Conservation (phyloP, 441 rosid species). For the Lepidium campestre region DNA sequence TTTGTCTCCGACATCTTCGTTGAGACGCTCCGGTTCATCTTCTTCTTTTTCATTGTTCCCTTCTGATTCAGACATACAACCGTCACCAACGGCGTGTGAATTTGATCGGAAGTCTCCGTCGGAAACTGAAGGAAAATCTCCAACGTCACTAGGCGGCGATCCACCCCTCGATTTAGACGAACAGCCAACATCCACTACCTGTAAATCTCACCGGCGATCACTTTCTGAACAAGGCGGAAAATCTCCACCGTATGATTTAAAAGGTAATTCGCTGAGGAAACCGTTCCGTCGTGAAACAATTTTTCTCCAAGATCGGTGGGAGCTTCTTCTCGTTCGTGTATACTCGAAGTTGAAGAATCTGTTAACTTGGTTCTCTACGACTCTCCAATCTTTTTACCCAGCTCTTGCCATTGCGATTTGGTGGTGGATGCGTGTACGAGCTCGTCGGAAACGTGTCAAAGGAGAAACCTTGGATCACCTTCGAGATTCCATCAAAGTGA, state of each 20-base stretch:
- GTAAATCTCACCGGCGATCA: background rate
- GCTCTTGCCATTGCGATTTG: slow-evolving; percentile 32
- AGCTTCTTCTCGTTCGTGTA: slow-evolving; percentile 31
- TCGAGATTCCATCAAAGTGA: slow-evolving; percentile 43
- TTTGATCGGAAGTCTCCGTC: background rate
- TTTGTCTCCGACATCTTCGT: slow-evolving; percentile 11
- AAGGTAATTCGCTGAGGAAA: background rate
- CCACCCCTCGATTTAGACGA: background rate
- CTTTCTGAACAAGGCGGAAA: background rate
- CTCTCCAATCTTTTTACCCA: slow-evolving; percentile 28
- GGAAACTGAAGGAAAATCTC: background rate
- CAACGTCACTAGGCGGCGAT: background rate
- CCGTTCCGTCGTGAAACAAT: background rate
- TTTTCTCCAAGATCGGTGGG: slow-evolving; percentile 30
- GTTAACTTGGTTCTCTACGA: slow-evolving; percentile 24
- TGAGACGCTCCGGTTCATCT: slow-evolving; percentile 18
- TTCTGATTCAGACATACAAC: slow-evolving; percentile 21
- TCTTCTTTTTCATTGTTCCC: slow-evolving; percentile 15
- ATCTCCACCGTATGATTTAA: slow-evolving; percentile 1
- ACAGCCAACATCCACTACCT: no score
- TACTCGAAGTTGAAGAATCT: slow-evolving; percentile 36
- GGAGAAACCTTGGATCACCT: slow-evolving; percentile 29
- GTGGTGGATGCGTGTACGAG: slow-evolving; percentile 51
- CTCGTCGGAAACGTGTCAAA: slow-evolving; percentile 28
- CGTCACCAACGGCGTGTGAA: background rate